Evolutionary conservation across 164 flowering plant genomes (phyloP), one percentile per base, ranked within the genome.

Genomic region (Annona cherimola): DNA sequence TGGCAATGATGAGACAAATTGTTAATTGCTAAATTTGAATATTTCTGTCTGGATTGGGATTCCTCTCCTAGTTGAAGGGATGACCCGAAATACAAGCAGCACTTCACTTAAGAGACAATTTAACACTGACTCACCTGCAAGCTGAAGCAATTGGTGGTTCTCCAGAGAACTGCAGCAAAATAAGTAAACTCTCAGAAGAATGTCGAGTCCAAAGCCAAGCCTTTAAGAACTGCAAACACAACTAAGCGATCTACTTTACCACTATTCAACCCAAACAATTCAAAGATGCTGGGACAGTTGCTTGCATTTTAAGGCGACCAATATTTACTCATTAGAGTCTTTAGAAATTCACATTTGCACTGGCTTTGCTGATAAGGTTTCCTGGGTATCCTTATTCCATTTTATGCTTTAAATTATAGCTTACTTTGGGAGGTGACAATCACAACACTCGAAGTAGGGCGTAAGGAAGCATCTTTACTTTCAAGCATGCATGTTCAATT

Each of bases 111-210:
- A n/a, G n/a, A n/a, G n/a, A n/a, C n/a, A n/a, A n/a, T n/a, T n/a
- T n/a, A n/a, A n/a, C n/a, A n/a, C n/a, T n/a, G n/a, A 65, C 67
- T 65, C 18, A 69, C 71, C 71, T 69, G 71, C 71, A 69, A n/a
- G 71, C 62, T 20, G 71, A 39, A 39, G 71, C 71, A 69, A 46
- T 46, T 40, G 71, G 62, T 35, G 71, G 71, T 42, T 69, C 71
- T 40, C 71, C 71, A 69, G 71, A 69, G 45, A 69, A 69, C 71
- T 69, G 61, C 71, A 69, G 19, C 26, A 11, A 9, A 26, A 26
- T n/a, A 26, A 63, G 39, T 26, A 7, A 63, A 26, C 20, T 63
- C 2, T 63, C 5, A 63, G 66, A 5, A 18, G 8, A 63, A 63
- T n/a, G n/a, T n/a, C n/a, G n/a, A n/a, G n/a, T n/a, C 26, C 35